phyloP scores from a whole-genome alignment of 257 asterid species.

The Eustoma russellianum region DNA sequence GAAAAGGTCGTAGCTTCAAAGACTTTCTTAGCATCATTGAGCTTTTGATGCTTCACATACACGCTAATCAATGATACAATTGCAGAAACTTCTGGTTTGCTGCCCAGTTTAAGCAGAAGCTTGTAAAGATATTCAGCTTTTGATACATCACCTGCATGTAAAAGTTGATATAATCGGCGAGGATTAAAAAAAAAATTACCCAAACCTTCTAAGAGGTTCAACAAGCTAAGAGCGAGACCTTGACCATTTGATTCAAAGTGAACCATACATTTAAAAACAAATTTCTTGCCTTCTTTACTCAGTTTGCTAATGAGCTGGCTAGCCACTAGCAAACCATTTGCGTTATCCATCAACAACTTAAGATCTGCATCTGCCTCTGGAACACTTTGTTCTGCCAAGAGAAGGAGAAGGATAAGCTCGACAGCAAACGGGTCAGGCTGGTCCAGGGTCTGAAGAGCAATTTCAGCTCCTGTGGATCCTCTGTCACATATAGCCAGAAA shows the following conservation, averaged over 20 bases:
- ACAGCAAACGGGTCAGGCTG: slow-evolving; percentile 36
- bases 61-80: slow-evolving; percentile 55
- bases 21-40: slow-evolving; percentile 45
- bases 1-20: slow-evolving; percentile 36
- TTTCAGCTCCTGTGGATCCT: slow-evolving; percentile 20
- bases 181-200: not conserved
- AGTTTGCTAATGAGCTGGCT: slow-evolving; percentile 55
- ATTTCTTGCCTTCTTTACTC: slow-evolving; percentile 50
- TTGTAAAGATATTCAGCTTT: slow-evolving; percentile 49
- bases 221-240: not conserved
- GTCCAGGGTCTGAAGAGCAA: slow-evolving; percentile 26
- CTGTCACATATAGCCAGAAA: slow-evolving; percentile 33
- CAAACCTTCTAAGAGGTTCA: not conserved
- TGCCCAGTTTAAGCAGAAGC: slow-evolving; percentile 42
- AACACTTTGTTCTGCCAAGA: slow-evolving; percentile 37
- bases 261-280: not conserved
- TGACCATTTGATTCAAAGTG: not conserved
- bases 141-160: slow-evolving; percentile 50
- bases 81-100: slow-evolving; percentile 49
- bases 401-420: slow-evolving; percentile 52
- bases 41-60: slow-evolving; percentile 57
- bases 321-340: slow-evolving; percentile 51
- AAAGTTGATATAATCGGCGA: slow-evolving; percentile 8
- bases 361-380: slow-evolving; percentile 34
- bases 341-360: slow-evolving; percentile 36